Evolutionary conservation across 1,139 yeast species (phyloP).

Genomic region (Wickerhamiella infanticola): DNA sequence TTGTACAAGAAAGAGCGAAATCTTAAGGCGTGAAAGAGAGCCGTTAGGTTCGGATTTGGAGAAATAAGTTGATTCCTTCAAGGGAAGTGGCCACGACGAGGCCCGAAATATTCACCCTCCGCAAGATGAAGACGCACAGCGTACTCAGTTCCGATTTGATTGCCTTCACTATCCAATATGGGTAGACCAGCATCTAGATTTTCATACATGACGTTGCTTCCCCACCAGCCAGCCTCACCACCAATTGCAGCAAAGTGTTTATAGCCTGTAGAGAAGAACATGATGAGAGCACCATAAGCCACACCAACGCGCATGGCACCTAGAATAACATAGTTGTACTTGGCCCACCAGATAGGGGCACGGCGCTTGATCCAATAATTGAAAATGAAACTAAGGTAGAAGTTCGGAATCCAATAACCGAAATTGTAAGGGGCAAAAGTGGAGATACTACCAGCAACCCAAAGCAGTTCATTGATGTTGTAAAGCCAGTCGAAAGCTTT

Average conservation of each 20-base stretch:
- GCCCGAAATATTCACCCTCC: neutral
- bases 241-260: slow-evolving; percentile 8
- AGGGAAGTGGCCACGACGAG: neutral
- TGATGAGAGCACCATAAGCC: slow-evolving; percentile 28
- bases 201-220: slow-evolving; percentile 30
- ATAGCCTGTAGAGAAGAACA: slow-evolving; percentile 19
- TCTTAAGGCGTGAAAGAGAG: no score
- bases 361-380: slow-evolving; percentile 38
- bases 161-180: neutral
- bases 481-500: slow-evolving; percentile 33
- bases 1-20: no score
- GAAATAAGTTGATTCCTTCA: neutral
- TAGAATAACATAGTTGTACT: slow-evolving; percentile 45
- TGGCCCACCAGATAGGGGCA: slow-evolving; percentile 45
- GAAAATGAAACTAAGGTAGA: slow-evolving; percentile 35
- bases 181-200: slow-evolving; percentile 32
- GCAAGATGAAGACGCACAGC: neutral
- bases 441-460: slow-evolving; percentile 31
- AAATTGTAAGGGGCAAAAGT: slow-evolving; percentile 32
- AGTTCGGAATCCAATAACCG: slow-evolving; percentile 34
- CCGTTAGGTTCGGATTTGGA: neutral
- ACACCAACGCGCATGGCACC: slow-evolving; percentile 45
- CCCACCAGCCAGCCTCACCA: slow-evolving; percentile 40
- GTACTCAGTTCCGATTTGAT: neutral
- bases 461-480: slow-evolving; percentile 37